Percentiles rank a stretch among this genome's conserved stretches.
Evolutionary conservation across 495 filamentous ascomycete species (phyloP).

Genomic region (Polyplosphaeria fusca): DNA sequence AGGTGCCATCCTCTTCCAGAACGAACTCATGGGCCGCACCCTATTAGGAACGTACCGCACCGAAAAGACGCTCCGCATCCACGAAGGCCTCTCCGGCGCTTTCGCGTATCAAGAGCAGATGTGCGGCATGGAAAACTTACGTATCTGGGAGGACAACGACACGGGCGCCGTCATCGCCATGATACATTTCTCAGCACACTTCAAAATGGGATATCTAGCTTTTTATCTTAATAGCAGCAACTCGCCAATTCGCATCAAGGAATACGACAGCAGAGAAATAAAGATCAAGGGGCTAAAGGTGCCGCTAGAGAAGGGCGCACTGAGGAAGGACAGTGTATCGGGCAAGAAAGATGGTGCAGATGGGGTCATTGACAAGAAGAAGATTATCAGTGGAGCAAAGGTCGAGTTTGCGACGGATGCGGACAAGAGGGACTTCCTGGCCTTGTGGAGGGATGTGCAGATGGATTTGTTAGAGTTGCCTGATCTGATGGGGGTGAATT

Average conservation of each 20-base stretch:
- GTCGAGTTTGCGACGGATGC: conserved; percentile 40
- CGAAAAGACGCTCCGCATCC: conserved; percentile 40
- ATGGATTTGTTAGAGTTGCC: conserved; percentile 34
- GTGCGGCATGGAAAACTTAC: conserved; percentile 44
- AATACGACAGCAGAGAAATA: conserved; percentile 35
- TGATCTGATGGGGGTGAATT: conserved; percentile 32
- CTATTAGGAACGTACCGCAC: conserved; percentile 40
- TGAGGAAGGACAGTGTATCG: conserved; percentile 24
- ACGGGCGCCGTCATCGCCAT: conserved; percentile 38
- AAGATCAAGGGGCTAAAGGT: conserved; percentile 42
- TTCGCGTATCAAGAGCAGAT: conserved; percentile 44
- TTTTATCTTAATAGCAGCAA: conserved; percentile 38
- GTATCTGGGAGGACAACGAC: conserved; percentile 42
- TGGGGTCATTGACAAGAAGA: conserved; percentile 13
- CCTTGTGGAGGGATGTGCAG: conserved; percentile 34
- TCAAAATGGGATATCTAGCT: conserved; percentile 40
- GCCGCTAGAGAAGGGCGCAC: conserved; percentile 21
- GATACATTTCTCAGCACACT: conserved; percentile 41
- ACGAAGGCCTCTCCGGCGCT: conserved; percentile 38
- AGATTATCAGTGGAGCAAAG: conserved; percentile 31
- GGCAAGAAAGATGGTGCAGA: conserved; percentile 1
- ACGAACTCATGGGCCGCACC: conserved; percentile 41
- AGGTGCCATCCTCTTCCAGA: conserved; percentile 40
- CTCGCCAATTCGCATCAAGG: conserved; percentile 37
- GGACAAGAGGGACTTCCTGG: conserved; percentile 38